Conservation (phyloP, 2,329 filamentous ascomycete genomes). For the Pseudonectria buxi region DNA sequence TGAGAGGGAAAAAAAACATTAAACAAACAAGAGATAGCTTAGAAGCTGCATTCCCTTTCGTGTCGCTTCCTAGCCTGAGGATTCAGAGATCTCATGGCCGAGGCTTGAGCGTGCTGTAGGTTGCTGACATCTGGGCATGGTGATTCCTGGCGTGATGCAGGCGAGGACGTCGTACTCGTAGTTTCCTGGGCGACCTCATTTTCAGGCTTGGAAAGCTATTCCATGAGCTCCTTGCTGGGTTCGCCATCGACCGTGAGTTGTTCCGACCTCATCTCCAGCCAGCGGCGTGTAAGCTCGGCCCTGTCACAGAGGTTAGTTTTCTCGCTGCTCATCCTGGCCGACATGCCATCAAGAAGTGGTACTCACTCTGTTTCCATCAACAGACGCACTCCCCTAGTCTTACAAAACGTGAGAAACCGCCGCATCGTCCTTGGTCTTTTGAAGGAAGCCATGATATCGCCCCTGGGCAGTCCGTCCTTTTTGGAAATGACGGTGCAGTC, state of each 20-base stretch:
- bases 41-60: too few species aligned
- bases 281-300: conserved; percentile 30
- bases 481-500: conserved; percentile 18
- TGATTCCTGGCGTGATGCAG: too few species aligned
- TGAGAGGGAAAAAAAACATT: too few species aligned
- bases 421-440: conserved; percentile 46
- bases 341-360: too few species aligned
- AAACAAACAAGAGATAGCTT: too few species aligned
- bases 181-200: too few species aligned
- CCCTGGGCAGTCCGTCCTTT: conserved; percentile 30
- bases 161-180: too few species aligned
- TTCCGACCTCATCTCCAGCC: conserved; percentile 30
- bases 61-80: too few species aligned
- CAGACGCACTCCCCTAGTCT: conserved; percentile 36
- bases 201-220: conserved; percentile 11
- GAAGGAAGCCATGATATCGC: conserved; percentile 45
- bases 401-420: conserved; percentile 43
- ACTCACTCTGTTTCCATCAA: conserved; percentile 36
- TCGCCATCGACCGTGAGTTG: conserved; percentile 22
- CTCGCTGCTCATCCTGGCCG: too few species aligned
- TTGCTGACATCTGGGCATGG: too few species aligned
- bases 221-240: conserved; percentile 17
- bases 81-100: too few species aligned
- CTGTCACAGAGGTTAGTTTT: conserved; percentile 20
- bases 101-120: too few species aligned